phyloP scores from a whole-genome alignment of 2,329 filamentous ascomycete genomes.

The Chaetothyriales sp. region DNA sequence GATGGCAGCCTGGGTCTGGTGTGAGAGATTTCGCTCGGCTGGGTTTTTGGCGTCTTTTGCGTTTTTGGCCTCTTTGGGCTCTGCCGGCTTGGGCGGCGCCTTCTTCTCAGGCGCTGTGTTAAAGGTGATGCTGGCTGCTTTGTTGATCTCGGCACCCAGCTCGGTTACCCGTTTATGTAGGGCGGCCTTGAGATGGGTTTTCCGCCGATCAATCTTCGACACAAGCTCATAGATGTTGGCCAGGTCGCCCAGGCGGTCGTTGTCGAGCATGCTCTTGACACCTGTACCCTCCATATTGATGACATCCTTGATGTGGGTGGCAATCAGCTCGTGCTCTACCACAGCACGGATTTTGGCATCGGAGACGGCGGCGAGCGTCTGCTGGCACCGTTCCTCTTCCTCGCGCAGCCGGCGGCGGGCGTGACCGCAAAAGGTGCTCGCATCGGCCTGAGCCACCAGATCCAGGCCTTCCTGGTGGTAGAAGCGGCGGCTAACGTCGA shows the following conservation, averaged over 20 bases:
- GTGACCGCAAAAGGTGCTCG: slow-evolving; percentile 64
- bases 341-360: slow-evolving; percentile 58
- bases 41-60: slow-evolving; percentile 33
- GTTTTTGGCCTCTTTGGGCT: slow-evolving; percentile 26
- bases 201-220: slow-evolving; percentile 58
- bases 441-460: slow-evolving; percentile 63
- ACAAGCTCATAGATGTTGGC: slow-evolving; percentile 69
- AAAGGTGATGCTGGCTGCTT: slow-evolving; percentile 38
- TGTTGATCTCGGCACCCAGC: slow-evolving; percentile 71
- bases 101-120: slow-evolving; percentile 36
- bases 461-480: slow-evolving; percentile 62
- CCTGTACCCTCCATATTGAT: slow-evolving; percentile 74
- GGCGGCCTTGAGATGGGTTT: slow-evolving; percentile 52
- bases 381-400: slow-evolving; percentile 67
- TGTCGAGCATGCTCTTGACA: slow-evolving; percentile 77
- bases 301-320: slow-evolving; percentile 62
- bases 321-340: slow-evolving; percentile 68
- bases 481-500: slow-evolving; percentile 55
- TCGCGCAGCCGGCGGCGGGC: slow-evolving; percentile 60
- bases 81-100: slow-evolving; percentile 23
- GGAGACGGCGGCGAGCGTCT: slow-evolving; percentile 61
- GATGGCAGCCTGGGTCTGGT: slow-evolving; percentile 73
- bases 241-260: slow-evolving; percentile 65
- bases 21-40: slow-evolving; percentile 47
- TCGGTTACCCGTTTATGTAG: slow-evolving; percentile 63